Evolutionary conservation across 106 monocot species (phyloP), one percentile per base, ranked within the genome.

Genomic region (Posidonia australis): DNA sequence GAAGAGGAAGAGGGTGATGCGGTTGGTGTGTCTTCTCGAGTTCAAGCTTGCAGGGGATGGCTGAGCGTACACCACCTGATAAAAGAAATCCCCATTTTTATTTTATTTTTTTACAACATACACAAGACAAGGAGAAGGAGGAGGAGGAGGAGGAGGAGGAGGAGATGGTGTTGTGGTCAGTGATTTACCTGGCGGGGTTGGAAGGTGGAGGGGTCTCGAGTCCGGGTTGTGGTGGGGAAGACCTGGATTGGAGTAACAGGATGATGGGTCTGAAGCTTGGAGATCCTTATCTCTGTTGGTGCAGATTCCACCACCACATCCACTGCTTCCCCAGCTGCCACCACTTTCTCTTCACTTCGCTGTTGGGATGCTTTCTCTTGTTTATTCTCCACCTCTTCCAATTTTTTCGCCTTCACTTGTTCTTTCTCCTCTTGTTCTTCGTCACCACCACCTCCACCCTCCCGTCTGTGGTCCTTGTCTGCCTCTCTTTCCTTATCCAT

Each of bases 21-120:
- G 70, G 74, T 96, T 96, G 42, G 90, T 96, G 78, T 86, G 80
- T 16, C 27, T 51, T 51, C 77, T 72, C 10, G 96, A 90, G 78
- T 96, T 96, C 25, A 96, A 73, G 17, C 23, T 56, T 14, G 19
- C 55, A 13, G 24, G 7, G 1, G 54, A 32, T 1, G 67, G 55
- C 54, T 55, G 56, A 16, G 66, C 5, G 29, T 58, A 58, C 17
- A 14, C 5, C 1, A 58, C 58, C 58, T 58, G 29, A n/a, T 27
- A 1, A 17, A 17, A 58, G 18, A 14, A 13, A 30, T 28, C 0
- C 2, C 18, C 16, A 7, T 24, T 56, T 9, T 23, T 13, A 24
- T 25, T 24, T n/a, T n/a, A n/a, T n/a, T n/a, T n/a, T n/a, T n/a
- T n/a, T n/a, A n/a, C n/a, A n/a, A n/a, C n/a, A n/a, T n/a, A n/a